Percentiles rank a stretch among this genome's conserved stretches.
Conservation (phyloP, 2,329 filamentous ascomycete genomes). For the Trichoderma sp. region DNA sequence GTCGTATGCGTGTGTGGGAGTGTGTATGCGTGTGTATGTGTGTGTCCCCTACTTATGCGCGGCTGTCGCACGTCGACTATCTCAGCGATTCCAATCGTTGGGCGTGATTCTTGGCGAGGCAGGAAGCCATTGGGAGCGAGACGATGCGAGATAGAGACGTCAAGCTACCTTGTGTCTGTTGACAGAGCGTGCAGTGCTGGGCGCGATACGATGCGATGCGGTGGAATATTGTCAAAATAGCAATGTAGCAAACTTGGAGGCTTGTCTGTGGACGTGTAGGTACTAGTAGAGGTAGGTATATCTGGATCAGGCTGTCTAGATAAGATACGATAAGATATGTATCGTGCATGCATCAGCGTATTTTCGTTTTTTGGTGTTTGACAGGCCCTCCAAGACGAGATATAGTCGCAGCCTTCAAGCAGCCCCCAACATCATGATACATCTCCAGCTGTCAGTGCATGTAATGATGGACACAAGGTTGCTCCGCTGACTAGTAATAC, state of each 20-base stretch:
- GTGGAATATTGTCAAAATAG: neutral
- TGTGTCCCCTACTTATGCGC: neutral
- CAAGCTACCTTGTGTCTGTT: neutral
- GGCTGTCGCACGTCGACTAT: conserved; percentile 17
- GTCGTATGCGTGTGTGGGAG: neutral
- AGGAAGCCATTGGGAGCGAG: conserved; percentile 4
- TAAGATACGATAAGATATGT: neutral
- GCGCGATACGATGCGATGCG: neutral
- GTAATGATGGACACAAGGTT: neutral
- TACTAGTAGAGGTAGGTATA: neutral
- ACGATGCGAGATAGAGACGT: neutral
- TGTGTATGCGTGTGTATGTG: neutral
- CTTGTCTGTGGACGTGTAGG: too few species aligned
- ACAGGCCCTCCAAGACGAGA: neutral
- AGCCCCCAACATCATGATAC: neutral
- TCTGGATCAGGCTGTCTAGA: neutral
- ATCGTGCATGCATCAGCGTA: neutral
- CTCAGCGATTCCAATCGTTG: neutral
- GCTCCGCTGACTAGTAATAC: neutral
- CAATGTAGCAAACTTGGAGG: neutral
- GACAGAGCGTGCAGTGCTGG: neutral
- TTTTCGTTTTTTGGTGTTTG: neutral
- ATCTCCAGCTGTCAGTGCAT: neutral
- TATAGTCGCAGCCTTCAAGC: neutral
- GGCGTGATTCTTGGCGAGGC: conserved; percentile 22